These are phyloP conservation scores for Lotmaria passim DNA, from an alignment of 208 protist genomes.

Conservation along the genomic window DNA sequence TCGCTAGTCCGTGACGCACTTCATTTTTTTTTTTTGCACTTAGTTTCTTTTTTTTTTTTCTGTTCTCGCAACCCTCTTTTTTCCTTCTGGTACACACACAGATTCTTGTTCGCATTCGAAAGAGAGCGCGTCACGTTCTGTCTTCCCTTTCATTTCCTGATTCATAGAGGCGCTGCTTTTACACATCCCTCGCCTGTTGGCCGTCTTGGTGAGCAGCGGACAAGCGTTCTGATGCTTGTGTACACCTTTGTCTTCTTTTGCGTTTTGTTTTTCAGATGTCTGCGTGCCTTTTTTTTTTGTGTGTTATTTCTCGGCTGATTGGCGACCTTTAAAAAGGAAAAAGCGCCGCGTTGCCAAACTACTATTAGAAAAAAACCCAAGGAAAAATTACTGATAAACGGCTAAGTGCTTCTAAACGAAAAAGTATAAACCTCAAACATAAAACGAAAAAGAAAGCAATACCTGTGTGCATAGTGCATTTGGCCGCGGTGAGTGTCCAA, in stretches of 20 bases:
- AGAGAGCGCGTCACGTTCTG: too few relatives aligned
- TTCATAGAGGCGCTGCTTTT: too few relatives aligned
- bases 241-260: not conserved
- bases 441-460: slow-evolving; percentile 3
- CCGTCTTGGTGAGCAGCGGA: too few relatives aligned
- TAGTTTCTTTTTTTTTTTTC: too few relatives aligned
- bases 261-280: not conserved
- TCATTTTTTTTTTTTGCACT: not conserved
- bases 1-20: not conserved
- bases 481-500: too few relatives aligned
- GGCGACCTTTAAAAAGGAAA: not conserved
- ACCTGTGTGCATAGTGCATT: too few relatives aligned
- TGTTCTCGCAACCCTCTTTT: too few relatives aligned
- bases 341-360: not conserved
- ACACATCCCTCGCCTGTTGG: too few relatives aligned
- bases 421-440: not conserved
- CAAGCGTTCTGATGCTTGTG: not conserved
- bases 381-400: not conserved
- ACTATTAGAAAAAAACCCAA: not conserved
- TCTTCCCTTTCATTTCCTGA: too few relatives aligned
- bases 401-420: slow-evolving; percentile 1
- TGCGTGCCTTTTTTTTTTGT: not conserved
- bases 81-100: too few relatives aligned
- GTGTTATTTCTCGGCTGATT: slow-evolving; percentile 3
- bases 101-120: too few relatives aligned